These are phyloP conservation scores for Arabidopsis arenosa DNA, from an alignment of 345 rosid genomes.

Conservation along the genomic window DNA sequence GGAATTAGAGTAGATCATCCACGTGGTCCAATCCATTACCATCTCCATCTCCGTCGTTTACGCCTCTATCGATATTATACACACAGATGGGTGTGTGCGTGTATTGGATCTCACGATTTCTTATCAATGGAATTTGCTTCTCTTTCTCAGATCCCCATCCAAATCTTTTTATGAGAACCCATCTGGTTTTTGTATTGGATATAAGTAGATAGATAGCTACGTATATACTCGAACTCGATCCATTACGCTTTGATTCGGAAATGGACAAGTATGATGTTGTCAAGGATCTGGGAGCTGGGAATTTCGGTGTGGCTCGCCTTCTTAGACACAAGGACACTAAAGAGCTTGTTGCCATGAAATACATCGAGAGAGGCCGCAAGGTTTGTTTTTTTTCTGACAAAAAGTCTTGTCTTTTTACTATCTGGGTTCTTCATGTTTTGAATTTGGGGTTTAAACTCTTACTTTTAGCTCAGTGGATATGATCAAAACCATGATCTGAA, in stretches of 20 bases:
- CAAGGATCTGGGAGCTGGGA: slow-evolving; percentile 87
- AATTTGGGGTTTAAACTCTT: slow-evolving; percentile 2
- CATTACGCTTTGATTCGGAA: not conserved
- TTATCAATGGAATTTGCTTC: not conserved
- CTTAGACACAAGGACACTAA: slow-evolving; percentile 75
- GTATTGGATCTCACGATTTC: slow-evolving; percentile 37
- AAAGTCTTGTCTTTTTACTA: not conserved
- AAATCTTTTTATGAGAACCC: not conserved
- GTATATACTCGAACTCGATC: not conserved
- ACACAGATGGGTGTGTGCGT: slow-evolving; percentile 22
- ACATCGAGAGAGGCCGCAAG: slow-evolving; percentile 88
- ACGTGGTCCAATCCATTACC: slow-evolving; percentile 39
- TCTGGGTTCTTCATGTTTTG: slow-evolving; percentile 1
- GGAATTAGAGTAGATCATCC: slow-evolving; percentile 33
- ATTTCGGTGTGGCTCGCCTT: slow-evolving; percentile 91
- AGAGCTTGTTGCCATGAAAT: slow-evolving; percentile 94
- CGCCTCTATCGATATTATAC: slow-evolving; percentile 26
- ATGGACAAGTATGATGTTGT: slow-evolving; percentile 84
- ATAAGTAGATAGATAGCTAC: slow-evolving; percentile 7
- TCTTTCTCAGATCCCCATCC: slow-evolving; percentile 26
- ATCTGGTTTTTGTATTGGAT: not conserved
- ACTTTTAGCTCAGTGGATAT: not conserved
- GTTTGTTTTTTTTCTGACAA: slow-evolving; percentile 39
- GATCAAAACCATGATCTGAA: not conserved
- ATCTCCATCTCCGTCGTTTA: slow-evolving; percentile 15